Evolutionary conservation across 805 yeast species (phyloP).

Genomic region (Torulaspora gathmanii): DNA sequence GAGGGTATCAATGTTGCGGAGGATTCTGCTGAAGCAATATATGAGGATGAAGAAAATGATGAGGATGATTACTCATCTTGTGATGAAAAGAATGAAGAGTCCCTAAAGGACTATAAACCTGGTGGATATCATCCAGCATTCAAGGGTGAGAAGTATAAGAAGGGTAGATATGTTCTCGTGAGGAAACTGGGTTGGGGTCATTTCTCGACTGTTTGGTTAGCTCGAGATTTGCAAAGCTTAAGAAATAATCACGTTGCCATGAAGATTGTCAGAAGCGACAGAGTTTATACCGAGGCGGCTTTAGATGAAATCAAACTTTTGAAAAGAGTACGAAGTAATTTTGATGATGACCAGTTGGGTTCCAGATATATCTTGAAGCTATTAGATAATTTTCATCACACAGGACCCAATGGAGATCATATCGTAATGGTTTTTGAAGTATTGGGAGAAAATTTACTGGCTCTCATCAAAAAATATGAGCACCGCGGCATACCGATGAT

Average conservation of each 20-base stretch:
- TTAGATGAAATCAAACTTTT: slow-evolving; percentile 84
- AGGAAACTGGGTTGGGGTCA: slow-evolving; percentile 99
- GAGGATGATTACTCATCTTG: slow-evolving; percentile 39
- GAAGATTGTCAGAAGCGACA: slow-evolving; percentile 88
- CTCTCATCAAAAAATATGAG: slow-evolving; percentile 71
- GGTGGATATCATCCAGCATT: slow-evolving; percentile 97
- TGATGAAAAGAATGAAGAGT: slow-evolving; percentile 68
- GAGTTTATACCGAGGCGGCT: slow-evolving; percentile 89
- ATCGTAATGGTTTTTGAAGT: slow-evolving; percentile 98
- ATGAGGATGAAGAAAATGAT: slow-evolving; percentile 26
- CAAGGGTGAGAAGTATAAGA: slow-evolving; percentile 79
- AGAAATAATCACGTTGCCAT: slow-evolving; percentile 74
- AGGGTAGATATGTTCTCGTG: slow-evolving; percentile 69
- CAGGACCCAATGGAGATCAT: slow-evolving; percentile 89
- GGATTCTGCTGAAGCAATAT: slow-evolving; percentile 14
- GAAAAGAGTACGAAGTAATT: slow-evolving; percentile 50
- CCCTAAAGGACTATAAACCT: slow-evolving; percentile 72
- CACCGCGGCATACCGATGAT: slow-evolving; percentile 75
- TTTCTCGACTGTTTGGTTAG: slow-evolving; percentile 93
- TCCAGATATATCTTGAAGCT: slow-evolving; percentile 74
- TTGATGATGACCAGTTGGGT: slow-evolving; percentile 58
- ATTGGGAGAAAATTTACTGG: slow-evolving; percentile 85
- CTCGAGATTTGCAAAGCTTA: slow-evolving; percentile 49
- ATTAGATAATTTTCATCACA: slow-evolving; percentile 77
- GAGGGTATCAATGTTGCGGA: neutral